Evolutionary conservation across 2,329 filamentous ascomycete genomes (phyloP).

Genomic region (Mycocentrospora acerina): DNA sequence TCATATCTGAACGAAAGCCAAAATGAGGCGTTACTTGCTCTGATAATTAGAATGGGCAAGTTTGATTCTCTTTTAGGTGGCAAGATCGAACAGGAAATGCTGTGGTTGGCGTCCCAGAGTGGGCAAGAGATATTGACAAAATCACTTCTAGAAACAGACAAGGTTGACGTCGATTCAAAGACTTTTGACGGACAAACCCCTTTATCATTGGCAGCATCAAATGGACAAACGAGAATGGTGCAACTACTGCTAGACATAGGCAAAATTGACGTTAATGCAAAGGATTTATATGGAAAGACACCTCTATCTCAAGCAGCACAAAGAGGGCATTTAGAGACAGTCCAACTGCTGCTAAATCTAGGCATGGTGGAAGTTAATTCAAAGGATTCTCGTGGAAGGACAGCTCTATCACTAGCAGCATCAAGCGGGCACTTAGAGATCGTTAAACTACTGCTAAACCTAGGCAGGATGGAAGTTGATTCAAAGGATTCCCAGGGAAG

Average conservation of each 20-base stretch:
- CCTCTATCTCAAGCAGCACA: neutral
- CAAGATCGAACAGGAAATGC: too few relatives aligned
- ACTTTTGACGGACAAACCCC: neutral
- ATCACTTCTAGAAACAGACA: too few relatives aligned
- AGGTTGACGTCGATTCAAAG: too few relatives aligned
- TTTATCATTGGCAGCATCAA: neutral
- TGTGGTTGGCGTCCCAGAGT: too few relatives aligned
- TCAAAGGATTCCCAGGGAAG: neutral
- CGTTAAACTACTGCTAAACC: neutral
- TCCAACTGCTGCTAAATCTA: neutral
- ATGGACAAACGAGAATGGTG: neutral
- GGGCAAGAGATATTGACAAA: too few relatives aligned
- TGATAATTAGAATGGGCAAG: neutral
- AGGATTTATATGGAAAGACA: neutral
- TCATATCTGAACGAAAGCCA: slow-evolving; percentile 4
- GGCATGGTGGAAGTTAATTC: neutral
- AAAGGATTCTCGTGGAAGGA: neutral
- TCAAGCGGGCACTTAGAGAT: neutral
- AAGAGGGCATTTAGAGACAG: neutral
- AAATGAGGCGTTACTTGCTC: slow-evolving; percentile 1
- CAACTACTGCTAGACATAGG: neutral
- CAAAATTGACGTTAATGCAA: neutral
- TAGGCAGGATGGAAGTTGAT: neutral
- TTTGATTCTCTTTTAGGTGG: neutral
- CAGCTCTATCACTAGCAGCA: neutral